Conservation (phyloP, 805 yeast genomes). For the Metschnikowia similis region DNA sequence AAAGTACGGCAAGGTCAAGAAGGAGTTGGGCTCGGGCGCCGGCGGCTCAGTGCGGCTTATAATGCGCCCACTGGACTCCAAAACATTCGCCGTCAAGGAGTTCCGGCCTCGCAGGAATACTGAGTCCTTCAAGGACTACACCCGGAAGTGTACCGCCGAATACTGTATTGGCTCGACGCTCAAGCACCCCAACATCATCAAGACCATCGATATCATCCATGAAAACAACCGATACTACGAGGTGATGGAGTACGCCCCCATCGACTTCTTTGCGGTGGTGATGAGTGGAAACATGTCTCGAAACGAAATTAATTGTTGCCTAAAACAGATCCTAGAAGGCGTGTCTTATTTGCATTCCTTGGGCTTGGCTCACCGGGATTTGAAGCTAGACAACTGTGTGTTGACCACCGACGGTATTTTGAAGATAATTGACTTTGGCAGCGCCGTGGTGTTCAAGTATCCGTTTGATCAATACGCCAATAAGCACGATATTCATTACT, state of each 20-base stretch:
- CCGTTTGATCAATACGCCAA: slow-evolving; percentile 58
- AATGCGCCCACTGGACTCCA: slow-evolving; percentile 62
- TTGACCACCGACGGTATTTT: slow-evolving; percentile 69
- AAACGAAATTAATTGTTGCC: slow-evolving; percentile 76
- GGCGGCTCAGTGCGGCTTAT: slow-evolving; percentile 81
- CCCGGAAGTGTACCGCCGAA: slow-evolving; percentile 86
- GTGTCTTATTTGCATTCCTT: slow-evolving; percentile 68
- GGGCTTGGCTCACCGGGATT: slow-evolving; percentile 81
- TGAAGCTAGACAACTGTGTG: slow-evolving; percentile 80
- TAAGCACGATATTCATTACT: slow-evolving; percentile 33
- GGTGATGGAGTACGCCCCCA: slow-evolving; percentile 92
- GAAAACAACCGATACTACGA: slow-evolving; percentile 72
- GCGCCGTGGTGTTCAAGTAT: slow-evolving; percentile 76
- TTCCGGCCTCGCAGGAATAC: slow-evolving; percentile 68
- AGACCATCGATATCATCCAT: slow-evolving; percentile 71
- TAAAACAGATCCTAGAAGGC: slow-evolving; percentile 70
- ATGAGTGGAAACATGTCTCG: slow-evolving; percentile 83
- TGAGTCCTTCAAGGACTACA: slow-evolving; percentile 70
- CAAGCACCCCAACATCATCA: slow-evolving; percentile 76
- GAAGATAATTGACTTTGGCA: slow-evolving; percentile 78
- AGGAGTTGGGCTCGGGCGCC: slow-evolving; percentile 78
- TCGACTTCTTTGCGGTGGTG: slow-evolving; percentile 80
- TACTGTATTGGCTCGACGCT: slow-evolving; percentile 81
- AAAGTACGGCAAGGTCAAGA: slow-evolving; percentile 72
- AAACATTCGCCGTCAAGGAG: slow-evolving; percentile 79